phyloP scores from a whole-genome alignment of 2,329 filamentous ascomycete species.

The Cladosporium sp. region DNA sequence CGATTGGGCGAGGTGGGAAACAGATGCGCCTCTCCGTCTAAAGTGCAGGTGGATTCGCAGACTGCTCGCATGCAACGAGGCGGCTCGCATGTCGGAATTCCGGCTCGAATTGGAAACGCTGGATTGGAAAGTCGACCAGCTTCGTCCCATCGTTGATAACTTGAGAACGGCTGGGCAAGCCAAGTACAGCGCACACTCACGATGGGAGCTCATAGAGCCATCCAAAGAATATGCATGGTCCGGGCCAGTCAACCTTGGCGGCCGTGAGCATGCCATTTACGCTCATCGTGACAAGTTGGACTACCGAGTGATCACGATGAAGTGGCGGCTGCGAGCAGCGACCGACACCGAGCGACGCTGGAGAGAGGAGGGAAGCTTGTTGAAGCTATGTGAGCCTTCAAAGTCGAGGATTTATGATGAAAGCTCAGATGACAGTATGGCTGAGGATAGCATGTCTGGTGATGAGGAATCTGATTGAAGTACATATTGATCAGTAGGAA shows the following conservation, averaged over 20 bases:
- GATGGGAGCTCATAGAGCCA: not conserved
- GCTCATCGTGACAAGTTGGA: not conserved
- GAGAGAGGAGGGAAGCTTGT: not conserved
- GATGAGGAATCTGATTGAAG: too few relatives aligned
- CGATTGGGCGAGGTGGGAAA: not conserved
- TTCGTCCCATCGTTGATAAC: conserved; percentile 40
- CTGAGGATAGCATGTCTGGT: too few relatives aligned
- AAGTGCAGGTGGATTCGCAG: not conserved
- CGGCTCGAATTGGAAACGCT: conserved; percentile 44
- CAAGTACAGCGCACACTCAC: not conserved
- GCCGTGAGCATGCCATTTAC: not conserved
- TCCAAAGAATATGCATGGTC: not conserved
- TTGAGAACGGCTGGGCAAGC: not conserved
- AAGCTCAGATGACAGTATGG: too few relatives aligned
- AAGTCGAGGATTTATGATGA: too few relatives aligned
- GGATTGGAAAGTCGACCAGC: conserved; percentile 42
- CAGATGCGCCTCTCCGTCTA: not conserved
- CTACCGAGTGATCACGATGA: not conserved
- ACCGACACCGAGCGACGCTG: not conserved
- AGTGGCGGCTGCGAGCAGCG: not conserved
- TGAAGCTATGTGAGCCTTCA: not conserved
- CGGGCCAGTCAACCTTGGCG: not conserved
- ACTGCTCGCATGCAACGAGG: not conserved
- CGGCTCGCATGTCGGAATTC: conserved; percentile 9
- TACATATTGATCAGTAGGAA: too few relatives aligned